Base-by-base conservation (phyloP, 2,329 filamentous ascomycete genomes). In the Pestalotiopsis sp. region DNA sequence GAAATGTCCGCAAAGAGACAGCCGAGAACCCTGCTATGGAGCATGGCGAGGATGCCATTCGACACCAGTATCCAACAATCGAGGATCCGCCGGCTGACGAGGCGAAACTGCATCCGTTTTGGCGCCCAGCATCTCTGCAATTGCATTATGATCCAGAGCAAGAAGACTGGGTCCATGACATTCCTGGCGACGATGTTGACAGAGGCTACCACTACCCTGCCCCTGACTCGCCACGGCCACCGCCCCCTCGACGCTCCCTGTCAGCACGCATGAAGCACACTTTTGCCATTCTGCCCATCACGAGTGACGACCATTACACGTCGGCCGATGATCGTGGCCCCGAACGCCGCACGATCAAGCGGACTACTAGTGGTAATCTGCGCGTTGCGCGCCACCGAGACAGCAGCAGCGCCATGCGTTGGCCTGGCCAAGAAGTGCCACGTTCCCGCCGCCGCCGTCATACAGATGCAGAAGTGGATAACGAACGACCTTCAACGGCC, bases 351-450 rank as follows among this genome's bases (percentile, higher is more conserved):
- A 90, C 85, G 1, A 89, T 91, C 69, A 83, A 84, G 60, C 84
- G 88, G 64, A 89, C 87, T 6, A 81, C 86, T 4, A 90, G 88
- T 72, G 89, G 89, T 1, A 90, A 86, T 70, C 77, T 91, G 65
- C 82, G 87, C 13, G 88, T 91, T 0, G 85, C 91, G 77, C 83
- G 82, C 70, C 84, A 86, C 67, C 83, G 84, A 6, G 80, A 81
- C 39, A 90, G 86, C 71, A 69, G 72, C 45, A 71, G 75, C 52
- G 74, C 70, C 58, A 52, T 75, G 27, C 73, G 74, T 25, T 74
- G 73, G 72, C 71, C 68, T 63, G 70, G 62, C 59, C 59, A 39
- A 39, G 59, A 62, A 5, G 61, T 17, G 6, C n/a, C 66, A 25
- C 20, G 41, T 3, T 68, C 41, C 12, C 41, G 45, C 13, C 57